Evolutionary conservation across 2,329 filamentous ascomycete genomes (phyloP).

Genomic region (Xylaria multiplex): DNA sequence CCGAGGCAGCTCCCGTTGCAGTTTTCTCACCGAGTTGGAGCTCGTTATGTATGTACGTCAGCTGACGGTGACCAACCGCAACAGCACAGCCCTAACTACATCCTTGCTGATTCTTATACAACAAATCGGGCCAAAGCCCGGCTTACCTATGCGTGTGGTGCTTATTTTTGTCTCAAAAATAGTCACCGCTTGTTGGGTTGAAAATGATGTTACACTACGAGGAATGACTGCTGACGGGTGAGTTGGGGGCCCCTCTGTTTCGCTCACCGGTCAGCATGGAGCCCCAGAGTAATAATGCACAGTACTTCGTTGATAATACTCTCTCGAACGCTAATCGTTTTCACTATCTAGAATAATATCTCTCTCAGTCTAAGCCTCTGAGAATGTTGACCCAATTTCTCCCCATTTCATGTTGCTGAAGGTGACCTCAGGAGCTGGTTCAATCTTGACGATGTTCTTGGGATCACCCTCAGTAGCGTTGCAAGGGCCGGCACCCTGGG

Average conservation of each 20-base stretch:
- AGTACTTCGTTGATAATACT: slow-evolving; percentile 10
- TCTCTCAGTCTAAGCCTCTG: slow-evolving; percentile 13
- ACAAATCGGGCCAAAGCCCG: not conserved
- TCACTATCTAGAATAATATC: not conserved
- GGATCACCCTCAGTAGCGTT: slow-evolving; percentile 59
- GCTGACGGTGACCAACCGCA: slow-evolving; percentile 33
- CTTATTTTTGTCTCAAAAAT: slow-evolving; percentile 32
- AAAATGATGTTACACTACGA: slow-evolving; percentile 13
- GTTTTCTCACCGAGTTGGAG: slow-evolving; percentile 23
- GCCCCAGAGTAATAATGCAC: not conserved
- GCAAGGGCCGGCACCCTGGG: slow-evolving; percentile 62
- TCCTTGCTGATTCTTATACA: slow-evolving; percentile 2
- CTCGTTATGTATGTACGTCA: slow-evolving; percentile 25
- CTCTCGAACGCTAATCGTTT: not conserved
- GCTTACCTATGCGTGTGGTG: slow-evolving; percentile 25
- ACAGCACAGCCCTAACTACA: slow-evolving; percentile 26
- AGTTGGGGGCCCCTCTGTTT: not conserved
- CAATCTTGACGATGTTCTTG: slow-evolving; percentile 54
- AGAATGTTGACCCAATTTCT: slow-evolving; percentile 62
- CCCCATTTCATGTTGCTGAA: slow-evolving; percentile 68
- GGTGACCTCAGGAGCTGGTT: slow-evolving; percentile 60
- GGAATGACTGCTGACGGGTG: not conserved
- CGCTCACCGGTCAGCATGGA: not conserved
- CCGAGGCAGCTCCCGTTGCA: not conserved
- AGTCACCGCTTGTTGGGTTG: slow-evolving; percentile 35